Conservation (phyloP, 768 basidiomycete species). For the Paxillus involutus region DNA sequence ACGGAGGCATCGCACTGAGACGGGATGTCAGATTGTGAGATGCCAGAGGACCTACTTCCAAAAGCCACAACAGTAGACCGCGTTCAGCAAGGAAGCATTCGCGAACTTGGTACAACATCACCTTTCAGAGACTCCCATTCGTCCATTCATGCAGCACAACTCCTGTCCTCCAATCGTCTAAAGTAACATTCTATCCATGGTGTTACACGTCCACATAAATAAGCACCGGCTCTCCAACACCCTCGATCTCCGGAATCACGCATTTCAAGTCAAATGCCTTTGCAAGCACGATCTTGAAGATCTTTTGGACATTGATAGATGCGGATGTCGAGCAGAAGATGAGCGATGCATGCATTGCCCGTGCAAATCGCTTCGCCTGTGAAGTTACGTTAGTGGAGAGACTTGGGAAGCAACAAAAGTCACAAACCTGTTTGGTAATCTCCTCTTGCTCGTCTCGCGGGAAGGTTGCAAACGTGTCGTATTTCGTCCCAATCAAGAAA, state of each 20-base stretch:
- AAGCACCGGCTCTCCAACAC: slow-evolving; percentile 93
- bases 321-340: slow-evolving; percentile 99
- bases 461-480: slow-evolving; percentile 94
- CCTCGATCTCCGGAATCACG: slow-evolving; percentile 96
- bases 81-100: slow-evolving; percentile 19
- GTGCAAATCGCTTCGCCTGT: slow-evolving; percentile 95
- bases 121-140: slow-evolving; percentile 21
- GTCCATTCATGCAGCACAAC: slow-evolving; percentile 15
- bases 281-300: slow-evolving; percentile 96
- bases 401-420: slow-evolving; percentile 1
- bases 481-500: slow-evolving; percentile 98
- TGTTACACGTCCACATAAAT: slow-evolving; percentile 77
- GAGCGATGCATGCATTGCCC: slow-evolving; percentile 99
- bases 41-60: slow-evolving; percentile 18
- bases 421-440: slow-evolving; percentile 89
- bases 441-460: slow-evolving; percentile 98
- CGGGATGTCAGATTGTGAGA: slow-evolving; percentile 7
- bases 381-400: slow-evolving; percentile 6
- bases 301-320: slow-evolving; percentile 99
- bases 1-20: slow-evolving; percentile 3
- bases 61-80: slow-evolving; percentile 8
- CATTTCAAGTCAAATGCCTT: slow-evolving; percentile 99
- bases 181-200: slow-evolving; percentile 26
- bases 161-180: slow-evolving; percentile 13
- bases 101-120: slow-evolving; percentile 27